These are phyloP conservation scores for Ceratorhiza oryzae-sativae DNA, from an alignment of 1,284 basidiomycete genomes.

Conservation along the genomic window DNA sequence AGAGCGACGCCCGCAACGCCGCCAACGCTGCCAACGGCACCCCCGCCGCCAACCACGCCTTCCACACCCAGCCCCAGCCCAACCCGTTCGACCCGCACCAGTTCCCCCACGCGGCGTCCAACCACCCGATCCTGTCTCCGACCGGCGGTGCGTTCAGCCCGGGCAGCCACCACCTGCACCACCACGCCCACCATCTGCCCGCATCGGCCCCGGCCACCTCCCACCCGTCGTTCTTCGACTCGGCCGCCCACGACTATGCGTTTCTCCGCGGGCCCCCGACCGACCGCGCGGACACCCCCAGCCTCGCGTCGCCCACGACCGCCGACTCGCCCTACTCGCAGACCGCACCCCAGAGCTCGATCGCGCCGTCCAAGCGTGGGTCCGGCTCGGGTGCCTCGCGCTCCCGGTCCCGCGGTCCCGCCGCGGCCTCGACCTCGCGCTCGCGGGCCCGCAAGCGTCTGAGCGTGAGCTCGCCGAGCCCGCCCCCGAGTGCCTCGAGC, in stretches of 20 bases:
- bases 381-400: constrained; percentile 25
- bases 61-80: constrained; percentile 7
- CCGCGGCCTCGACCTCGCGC: constrained; percentile 32
- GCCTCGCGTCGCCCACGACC: constrained; percentile 29
- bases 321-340: constrained; percentile 33
- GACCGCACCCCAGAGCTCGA: background rate
- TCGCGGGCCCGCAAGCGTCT: constrained; percentile 18
- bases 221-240: constrained; percentile 22
- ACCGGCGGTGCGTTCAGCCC: constrained; percentile 7
- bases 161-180: background rate
- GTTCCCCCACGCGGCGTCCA: constrained; percentile 28
- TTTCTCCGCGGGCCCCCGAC: constrained; percentile 2
- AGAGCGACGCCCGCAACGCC: constrained; percentile 36
- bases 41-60: background rate
- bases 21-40: constrained; percentile 7
- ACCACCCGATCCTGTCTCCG: constrained; percentile 27
- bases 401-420: constrained; percentile 22
- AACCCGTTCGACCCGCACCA: constrained; percentile 35
- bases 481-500: constrained; percentile 5
- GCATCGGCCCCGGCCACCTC: constrained; percentile 28
- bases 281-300: constrained; percentile 28
- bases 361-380: constrained; percentile 27
- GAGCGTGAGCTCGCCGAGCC: constrained; percentile 33
- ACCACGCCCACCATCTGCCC: constrained; percentile 6
- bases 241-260: constrained; percentile 12